Conservation (phyloP, 1,284 basidiomycete species). For the Leccinum pachyderme region DNA sequence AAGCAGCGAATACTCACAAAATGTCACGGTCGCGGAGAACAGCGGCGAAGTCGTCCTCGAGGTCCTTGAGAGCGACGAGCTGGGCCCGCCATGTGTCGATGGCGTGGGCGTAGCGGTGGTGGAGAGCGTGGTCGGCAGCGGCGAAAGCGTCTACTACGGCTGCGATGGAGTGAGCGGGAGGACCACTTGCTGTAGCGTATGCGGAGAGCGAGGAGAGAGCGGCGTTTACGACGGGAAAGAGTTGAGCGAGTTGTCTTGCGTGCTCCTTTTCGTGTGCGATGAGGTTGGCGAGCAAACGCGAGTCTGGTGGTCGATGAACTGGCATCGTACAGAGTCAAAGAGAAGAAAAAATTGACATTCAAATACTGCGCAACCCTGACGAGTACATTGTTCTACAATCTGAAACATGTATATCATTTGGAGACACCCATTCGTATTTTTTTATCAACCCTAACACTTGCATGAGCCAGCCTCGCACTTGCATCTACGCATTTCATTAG, state of each 20-base stretch:
- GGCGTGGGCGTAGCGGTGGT: constrained; percentile 50
- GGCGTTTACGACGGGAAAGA: constrained; percentile 58
- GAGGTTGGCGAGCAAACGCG: too few relatives aligned
- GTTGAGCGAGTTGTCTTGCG: constrained; percentile 52
- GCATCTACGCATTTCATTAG: neutral
- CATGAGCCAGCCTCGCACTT: neutral
- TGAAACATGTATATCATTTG: too few relatives aligned
- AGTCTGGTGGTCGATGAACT: too few relatives aligned
- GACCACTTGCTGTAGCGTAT: constrained; percentile 64
- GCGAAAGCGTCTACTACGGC: constrained; percentile 57
- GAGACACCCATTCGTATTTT: too few relatives aligned
- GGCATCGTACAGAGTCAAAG: too few relatives aligned
- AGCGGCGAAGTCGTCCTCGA: constrained; percentile 70
- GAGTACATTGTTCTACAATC: too few relatives aligned
- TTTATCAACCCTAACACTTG: neutral
- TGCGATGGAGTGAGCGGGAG: constrained; percentile 52
- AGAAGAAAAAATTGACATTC: too few relatives aligned
- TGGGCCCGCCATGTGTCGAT: constrained; percentile 65
- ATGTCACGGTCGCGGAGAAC: constrained; percentile 74
- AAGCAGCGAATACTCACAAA: constrained; percentile 48
- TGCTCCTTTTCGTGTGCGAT: constrained; percentile 54
- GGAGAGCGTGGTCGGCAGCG: constrained; percentile 63
- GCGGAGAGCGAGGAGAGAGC: constrained; percentile 68
- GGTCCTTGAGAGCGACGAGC: constrained; percentile 42
- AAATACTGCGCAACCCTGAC: too few relatives aligned